Conservation (phyloP, 2,329 filamentous ascomycete species). For the Fusarium pseudonygamai region DNA sequence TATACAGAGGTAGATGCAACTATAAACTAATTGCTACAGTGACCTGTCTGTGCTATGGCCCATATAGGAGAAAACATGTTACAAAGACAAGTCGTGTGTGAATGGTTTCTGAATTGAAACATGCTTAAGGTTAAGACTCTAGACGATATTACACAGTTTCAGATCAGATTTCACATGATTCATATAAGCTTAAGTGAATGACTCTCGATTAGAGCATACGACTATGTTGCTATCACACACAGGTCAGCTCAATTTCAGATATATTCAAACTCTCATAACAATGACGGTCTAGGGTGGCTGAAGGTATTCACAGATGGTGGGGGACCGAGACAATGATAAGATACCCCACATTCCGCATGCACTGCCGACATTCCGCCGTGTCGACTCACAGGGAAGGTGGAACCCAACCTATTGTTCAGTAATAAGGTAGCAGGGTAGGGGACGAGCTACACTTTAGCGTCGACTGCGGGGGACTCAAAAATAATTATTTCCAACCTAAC, state of each 20-base stretch:
- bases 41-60: too few relatives aligned
- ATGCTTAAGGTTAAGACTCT: not conserved
- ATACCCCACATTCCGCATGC: slow-evolving; percentile 31
- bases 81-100: accelerated
- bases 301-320: slow-evolving; percentile 1
- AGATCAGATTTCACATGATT: too few relatives aligned
- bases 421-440: slow-evolving; percentile 33
- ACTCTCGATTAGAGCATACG: accelerated
- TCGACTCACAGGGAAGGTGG: not conserved
- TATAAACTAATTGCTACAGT: too few relatives aligned
- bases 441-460: slow-evolving; percentile 35
- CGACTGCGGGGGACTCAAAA: slow-evolving; percentile 38
- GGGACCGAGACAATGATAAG: slow-evolving; percentile 32
- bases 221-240: not conserved
- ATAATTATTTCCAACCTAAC: slow-evolving; percentile 39
- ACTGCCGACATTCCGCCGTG: slow-evolving; percentile 13
- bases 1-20: too few relatives aligned
- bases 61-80: accelerated
- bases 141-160: not conserved
- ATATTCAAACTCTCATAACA: not conserved
- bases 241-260: not conserved
- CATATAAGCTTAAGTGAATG: not conserved
- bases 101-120: too few relatives aligned
- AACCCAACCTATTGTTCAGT: not conserved
- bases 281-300: slow-evolving; percentile 24